These are phyloP conservation scores for Fusarium chlamydosporum DNA, from an alignment of 2,329 filamentous ascomycete genomes.

Conservation along the genomic window DNA sequence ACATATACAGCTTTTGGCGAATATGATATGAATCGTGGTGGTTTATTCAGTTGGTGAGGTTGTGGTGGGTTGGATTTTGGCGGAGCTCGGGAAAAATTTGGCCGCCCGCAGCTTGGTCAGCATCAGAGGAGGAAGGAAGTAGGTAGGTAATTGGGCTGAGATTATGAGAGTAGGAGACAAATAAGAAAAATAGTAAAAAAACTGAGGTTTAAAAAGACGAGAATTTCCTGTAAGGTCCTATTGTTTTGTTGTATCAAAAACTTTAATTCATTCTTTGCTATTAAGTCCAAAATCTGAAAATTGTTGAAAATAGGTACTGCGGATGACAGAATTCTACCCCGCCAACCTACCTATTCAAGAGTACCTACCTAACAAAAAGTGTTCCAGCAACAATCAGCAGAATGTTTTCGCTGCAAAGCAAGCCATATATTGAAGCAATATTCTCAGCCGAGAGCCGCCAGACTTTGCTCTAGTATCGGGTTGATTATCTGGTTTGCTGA, in stretches of 20 bases:
- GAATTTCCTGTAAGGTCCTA: not conserved
- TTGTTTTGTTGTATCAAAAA: not conserved
- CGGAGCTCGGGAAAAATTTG: constrained; percentile 49
- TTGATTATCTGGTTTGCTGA: not conserved
- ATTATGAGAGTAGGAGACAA: not conserved
- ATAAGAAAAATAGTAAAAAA: not conserved
- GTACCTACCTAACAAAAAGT: not conserved
- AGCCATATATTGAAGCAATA: not conserved
- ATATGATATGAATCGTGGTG: constrained; percentile 24
- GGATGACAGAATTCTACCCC: constrained; percentile 4
- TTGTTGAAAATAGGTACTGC: constrained; percentile 11
- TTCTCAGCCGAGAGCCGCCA: not conserved
- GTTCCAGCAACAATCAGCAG: not conserved
- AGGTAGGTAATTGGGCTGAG: constrained; percentile 6
- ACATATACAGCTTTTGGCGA: constrained; percentile 7
- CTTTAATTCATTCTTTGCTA: not conserved
- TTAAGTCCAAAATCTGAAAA: not conserved
- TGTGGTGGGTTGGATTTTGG: constrained; percentile 44
- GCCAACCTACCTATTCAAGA: not conserved
- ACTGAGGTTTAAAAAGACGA: not conserved
- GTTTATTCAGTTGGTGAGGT: constrained; percentile 30
- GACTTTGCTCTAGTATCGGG: not conserved
- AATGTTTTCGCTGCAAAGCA: too few species aligned
- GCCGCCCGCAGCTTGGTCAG: constrained; percentile 47
- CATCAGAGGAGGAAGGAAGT: constrained; percentile 23